Percentiles rank a stretch among this genome's conserved stretches.
These are phyloP conservation scores for Vitis rupestris DNA, from an alignment of 164 flowering plant genomes.

Conservation along the genomic window DNA sequence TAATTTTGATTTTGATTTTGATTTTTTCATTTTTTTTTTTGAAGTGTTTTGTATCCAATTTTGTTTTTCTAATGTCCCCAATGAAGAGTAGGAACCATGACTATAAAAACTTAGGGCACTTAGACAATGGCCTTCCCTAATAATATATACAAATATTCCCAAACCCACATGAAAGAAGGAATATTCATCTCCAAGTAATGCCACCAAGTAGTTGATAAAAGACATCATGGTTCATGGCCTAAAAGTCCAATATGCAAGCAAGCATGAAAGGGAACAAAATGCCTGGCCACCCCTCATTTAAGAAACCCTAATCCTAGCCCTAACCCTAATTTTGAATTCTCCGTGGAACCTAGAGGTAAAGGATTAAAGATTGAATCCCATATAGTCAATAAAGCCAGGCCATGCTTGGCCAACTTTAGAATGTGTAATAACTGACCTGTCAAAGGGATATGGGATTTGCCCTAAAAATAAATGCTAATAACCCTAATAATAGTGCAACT, in stretches of 20 bases:
- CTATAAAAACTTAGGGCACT: not conserved
- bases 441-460: not conserved
- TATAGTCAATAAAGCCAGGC: constrained; percentile 17
- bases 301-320: constrained; percentile 11
- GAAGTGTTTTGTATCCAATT: not conserved
- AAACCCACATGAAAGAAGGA: constrained; percentile 4
- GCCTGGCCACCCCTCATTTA: constrained; percentile 14
- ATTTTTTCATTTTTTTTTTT: too few species aligned
- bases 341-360: not conserved
- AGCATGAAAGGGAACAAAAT: constrained; percentile 22
- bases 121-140: too few species aligned
- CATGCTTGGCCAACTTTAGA: not conserved
- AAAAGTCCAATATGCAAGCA: constrained; percentile 11
- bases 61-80: not conserved
- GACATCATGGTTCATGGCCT: not conserved
- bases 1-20: too few species aligned
- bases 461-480: not conserved
- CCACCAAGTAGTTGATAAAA: constrained; percentile 20
- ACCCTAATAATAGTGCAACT: not conserved
- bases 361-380: constrained; percentile 4
- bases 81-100: not conserved
- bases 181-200: constrained; percentile 25
- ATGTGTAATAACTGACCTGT: not conserved
- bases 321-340: too few species aligned
- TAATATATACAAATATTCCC: not conserved